Evolutionary conservation across 2,329 filamentous ascomycete species (phyloP).

Genomic region (Botrytis paeoniae): DNA sequence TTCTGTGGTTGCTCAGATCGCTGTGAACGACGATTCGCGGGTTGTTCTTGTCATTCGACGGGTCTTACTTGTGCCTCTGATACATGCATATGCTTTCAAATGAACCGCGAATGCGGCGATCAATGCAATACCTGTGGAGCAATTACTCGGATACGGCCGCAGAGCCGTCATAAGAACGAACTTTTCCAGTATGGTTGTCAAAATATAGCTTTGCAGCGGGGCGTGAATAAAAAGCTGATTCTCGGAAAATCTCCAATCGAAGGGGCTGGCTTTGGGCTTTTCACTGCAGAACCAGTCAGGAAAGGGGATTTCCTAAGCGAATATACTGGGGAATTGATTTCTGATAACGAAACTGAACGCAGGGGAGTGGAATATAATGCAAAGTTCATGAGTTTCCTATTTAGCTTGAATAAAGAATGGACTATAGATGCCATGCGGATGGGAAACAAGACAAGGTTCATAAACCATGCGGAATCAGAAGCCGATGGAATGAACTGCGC

Average conservation of each 20-base stretch:
- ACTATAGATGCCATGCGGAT: conserved; percentile 70
- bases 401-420: conserved; percentile 48
- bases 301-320: conserved; percentile 74
- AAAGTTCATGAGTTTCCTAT: conserved; percentile 46
- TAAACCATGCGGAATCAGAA: conserved; percentile 70
- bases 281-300: conserved; percentile 46
- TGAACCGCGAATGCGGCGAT: conserved; percentile 79
- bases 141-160: conserved; percentile 63
- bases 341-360: conserved; percentile 33
- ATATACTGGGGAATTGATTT: conserved; percentile 74
- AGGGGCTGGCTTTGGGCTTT: conserved; percentile 71
- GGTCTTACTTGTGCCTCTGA: conserved; percentile 59
- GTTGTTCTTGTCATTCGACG: conserved; percentile 59
- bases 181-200: conserved; percentile 61
- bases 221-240: conserved; percentile 61
- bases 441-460: conserved; percentile 79
- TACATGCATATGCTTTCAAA: conserved; percentile 67
- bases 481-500: conserved; percentile 61
- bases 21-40: conserved; percentile 63
- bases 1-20: conserved; percentile 63
- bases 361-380: conserved; percentile 39
- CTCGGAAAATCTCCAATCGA: conserved; percentile 68
- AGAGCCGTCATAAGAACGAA: conserved; percentile 58
- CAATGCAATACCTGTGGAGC: conserved; percentile 71
- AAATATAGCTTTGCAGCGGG: conserved; percentile 70